Conservation (phyloP, 2,329 filamentous ascomycete species). For the Seiridium unicorne region DNA sequence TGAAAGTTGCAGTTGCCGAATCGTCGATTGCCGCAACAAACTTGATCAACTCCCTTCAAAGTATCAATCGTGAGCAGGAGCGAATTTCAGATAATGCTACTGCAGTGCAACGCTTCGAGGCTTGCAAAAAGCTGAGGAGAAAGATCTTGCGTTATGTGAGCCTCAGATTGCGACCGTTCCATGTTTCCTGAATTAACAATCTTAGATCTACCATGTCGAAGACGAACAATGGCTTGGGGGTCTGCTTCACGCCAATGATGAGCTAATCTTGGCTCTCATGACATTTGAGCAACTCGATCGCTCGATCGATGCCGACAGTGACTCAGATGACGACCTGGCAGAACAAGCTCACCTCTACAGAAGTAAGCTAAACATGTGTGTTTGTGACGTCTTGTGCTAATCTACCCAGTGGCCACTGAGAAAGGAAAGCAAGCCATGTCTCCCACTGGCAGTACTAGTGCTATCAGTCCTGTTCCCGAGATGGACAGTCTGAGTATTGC, state of each 20-base stretch:
- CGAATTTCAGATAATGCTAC: slow-evolving; percentile 81
- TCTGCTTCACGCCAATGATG: slow-evolving; percentile 90
- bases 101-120: slow-evolving; percentile 76
- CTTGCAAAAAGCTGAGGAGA: slow-evolving; percentile 79
- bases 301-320: slow-evolving; percentile 74
- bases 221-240: slow-evolving; percentile 89
- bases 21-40: slow-evolving; percentile 90
- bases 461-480: slow-evolving; percentile 32
- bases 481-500: slow-evolving; percentile 44
- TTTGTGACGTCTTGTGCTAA: slow-evolving; percentile 18
- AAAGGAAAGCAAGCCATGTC: slow-evolving; percentile 48
- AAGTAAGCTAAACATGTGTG: slow-evolving; percentile 39
- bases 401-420: slow-evolving; percentile 47
- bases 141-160: slow-evolving; percentile 80
- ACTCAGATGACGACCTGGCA: slow-evolving; percentile 66
- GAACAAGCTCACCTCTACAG: slow-evolving; percentile 66
- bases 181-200: slow-evolving; percentile 16
- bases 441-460: slow-evolving; percentile 31
- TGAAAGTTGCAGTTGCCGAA: slow-evolving; percentile 86
- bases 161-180: slow-evolving; percentile 9
- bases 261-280: slow-evolving; percentile 90
- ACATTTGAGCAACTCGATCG: slow-evolving; percentile 91
- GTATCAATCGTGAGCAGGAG: slow-evolving; percentile 85
- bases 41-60: slow-evolving; percentile 80
- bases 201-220: slow-evolving; percentile 81